Conservation (phyloP, 306 rosid species). For the Pterocarpus santalinus region DNA sequence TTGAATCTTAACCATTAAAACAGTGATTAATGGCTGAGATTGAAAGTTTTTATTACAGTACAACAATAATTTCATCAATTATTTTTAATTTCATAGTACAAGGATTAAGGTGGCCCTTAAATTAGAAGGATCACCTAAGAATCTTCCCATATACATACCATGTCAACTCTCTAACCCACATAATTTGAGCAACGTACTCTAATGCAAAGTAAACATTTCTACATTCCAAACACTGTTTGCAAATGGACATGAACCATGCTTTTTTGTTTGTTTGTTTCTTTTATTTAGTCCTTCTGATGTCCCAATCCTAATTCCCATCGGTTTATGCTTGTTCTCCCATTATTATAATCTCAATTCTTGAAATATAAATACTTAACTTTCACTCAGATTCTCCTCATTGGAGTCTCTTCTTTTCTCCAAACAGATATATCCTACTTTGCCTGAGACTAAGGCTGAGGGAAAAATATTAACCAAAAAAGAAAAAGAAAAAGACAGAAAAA, state of each 20-base stretch:
- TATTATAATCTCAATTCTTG: not conserved
- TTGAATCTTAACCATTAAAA: too few relatives aligned
- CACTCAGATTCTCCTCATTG: slow-evolving; percentile 11
- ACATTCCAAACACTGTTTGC: slow-evolving; percentile 28
- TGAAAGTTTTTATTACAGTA: too few relatives aligned
- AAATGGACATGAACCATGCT: slow-evolving; percentile 48
- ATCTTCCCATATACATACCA: too few relatives aligned
- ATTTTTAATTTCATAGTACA: too few relatives aligned
- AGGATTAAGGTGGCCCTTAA: too few relatives aligned
- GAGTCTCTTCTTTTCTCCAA: slow-evolving; percentile 13
- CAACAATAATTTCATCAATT: too few relatives aligned
- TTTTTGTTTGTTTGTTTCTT: not conserved
- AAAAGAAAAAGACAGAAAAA: slow-evolving; percentile 10
- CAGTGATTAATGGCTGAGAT: too few relatives aligned
- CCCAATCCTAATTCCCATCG: not conserved
- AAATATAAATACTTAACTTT: slow-evolving; percentile 50
- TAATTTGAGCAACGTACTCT: not conserved
- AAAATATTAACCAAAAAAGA: too few relatives aligned
- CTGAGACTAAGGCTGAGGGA: not conserved
- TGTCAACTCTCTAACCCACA: slow-evolving; percentile 20
- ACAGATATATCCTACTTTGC: not conserved
- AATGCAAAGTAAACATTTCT: slow-evolving; percentile 22
- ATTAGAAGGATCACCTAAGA: too few relatives aligned
- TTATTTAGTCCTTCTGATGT: slow-evolving; percentile 5
- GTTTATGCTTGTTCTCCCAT: not conserved